Evolutionary conservation across 176 grass and related monocot genomes (phyloP).

Genomic region (Oryza glaberrima): DNA sequence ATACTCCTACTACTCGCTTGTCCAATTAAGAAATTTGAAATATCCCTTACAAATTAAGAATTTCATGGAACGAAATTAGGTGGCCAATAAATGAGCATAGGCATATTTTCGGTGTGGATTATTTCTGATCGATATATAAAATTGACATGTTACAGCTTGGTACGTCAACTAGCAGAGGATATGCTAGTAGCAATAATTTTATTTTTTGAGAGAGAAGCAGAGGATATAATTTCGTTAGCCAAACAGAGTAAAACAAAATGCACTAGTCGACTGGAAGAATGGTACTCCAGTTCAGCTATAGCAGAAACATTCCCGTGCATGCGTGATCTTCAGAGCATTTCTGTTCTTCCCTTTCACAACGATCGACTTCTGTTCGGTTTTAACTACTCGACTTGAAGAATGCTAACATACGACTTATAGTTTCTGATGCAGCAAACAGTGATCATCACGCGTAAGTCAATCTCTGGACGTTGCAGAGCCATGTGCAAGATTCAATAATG

Average conservation of each 20-base stretch:
- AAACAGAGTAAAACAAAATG: neutral
- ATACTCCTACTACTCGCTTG: neutral
- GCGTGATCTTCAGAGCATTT: neutral
- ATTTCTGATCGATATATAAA: neutral
- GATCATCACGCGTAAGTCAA: slow-evolving; percentile 11
- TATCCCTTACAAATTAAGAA: neutral
- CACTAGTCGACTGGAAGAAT: too few species aligned
- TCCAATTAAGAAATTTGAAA: neutral
- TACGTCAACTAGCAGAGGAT: neutral
- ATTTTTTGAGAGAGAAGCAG: too few species aligned
- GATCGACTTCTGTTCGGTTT: neutral
- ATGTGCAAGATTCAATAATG: slow-evolving; percentile 24
- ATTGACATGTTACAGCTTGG: neutral
- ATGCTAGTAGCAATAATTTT: too few species aligned
- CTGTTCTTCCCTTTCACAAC: neutral
- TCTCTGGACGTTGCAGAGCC: neutral
- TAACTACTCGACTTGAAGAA: neutral
- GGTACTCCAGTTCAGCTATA: neutral
- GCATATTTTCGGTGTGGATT: too few species aligned
- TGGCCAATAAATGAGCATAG: too few species aligned
- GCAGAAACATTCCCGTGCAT: neutral
- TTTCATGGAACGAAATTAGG: neutral
- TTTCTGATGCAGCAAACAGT: neutral
- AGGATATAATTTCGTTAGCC: neutral
- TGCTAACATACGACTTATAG: neutral